Percentiles rank a stretch among this genome's conserved stretches.
These are phyloP conservation scores for Pichia sp. DNA, from an alignment of 1,139 yeast genomes.

Conservation along the genomic window DNA sequence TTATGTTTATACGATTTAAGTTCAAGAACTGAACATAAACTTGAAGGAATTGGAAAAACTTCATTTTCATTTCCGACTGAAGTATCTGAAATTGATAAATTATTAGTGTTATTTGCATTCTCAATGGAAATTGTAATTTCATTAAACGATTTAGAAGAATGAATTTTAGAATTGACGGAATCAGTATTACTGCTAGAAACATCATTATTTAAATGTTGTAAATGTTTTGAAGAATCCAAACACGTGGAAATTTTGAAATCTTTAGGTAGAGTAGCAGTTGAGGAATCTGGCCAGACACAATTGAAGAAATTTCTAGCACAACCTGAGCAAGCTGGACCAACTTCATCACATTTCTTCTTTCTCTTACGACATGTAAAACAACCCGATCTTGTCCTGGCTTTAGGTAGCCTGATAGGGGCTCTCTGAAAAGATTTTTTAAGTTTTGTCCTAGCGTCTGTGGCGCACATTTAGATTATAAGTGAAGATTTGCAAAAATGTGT, in stretches of 20 bases:
- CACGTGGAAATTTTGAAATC: conserved; percentile 27
- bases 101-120: neutral
- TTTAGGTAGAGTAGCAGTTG: conserved; percentile 31
- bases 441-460: neutral
- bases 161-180: neutral
- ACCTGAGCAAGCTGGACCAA: conserved; percentile 34
- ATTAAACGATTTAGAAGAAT: neutral
- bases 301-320: conserved; percentile 35
- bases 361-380: conserved; percentile 43
- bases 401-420: conserved; percentile 16
- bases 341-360: conserved; percentile 47
- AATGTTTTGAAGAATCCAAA: conserved; percentile 10
- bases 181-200: neutral
- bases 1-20: conserved; percentile 20
- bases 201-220: neutral
- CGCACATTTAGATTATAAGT: neutral
- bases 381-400: conserved; percentile 36
- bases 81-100: neutral
- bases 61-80: neutral
- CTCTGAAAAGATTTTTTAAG: conserved; percentile 3
- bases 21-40: conserved; percentile 23
- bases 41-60: conserved; percentile 20
- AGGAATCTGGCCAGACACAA: conserved; percentile 37
- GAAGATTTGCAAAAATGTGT: too few relatives aligned
- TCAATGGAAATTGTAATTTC: neutral